Percentiles rank a stretch among this genome's conserved stretches.
Conservation (phyloP, 2,329 filamentous ascomycete species). For the Neonectria neomacrospora region DNA sequence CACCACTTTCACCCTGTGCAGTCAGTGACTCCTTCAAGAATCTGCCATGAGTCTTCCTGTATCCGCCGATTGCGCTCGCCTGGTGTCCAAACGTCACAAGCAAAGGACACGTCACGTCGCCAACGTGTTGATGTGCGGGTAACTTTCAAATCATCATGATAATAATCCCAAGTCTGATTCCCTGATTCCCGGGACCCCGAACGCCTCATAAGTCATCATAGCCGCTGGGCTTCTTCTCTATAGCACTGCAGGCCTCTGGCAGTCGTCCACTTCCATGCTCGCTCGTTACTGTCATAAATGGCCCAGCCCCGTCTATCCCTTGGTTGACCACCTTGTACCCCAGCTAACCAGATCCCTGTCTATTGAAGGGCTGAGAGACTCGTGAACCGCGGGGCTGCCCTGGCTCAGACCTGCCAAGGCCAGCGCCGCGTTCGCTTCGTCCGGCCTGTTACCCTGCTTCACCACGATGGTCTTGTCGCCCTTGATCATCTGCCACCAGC, state of each 20-base stretch:
- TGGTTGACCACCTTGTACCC: constrained; percentile 30
- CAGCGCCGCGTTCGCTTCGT: constrained; percentile 40
- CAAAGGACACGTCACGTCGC: not conserved
- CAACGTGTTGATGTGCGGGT: not conserved
- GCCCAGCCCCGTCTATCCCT: constrained; percentile 17
- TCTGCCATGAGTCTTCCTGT: not conserved
- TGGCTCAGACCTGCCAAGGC: constrained; percentile 40
- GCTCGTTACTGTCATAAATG: constrained; percentile 28
- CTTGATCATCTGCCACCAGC: constrained; percentile 23
- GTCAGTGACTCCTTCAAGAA: not conserved
- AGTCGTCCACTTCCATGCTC: constrained; percentile 10
- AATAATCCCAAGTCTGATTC: constrained; percentile 2
- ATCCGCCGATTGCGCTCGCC: not conserved
- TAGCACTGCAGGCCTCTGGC: not conserved
- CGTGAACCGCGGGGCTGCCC: constrained; percentile 28
- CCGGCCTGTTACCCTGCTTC: constrained; percentile 27
- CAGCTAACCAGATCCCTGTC: constrained; percentile 32
- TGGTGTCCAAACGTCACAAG: not conserved
- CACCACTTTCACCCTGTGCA: not conserved
- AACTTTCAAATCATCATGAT: not conserved
- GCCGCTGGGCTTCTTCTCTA: constrained; percentile 6
- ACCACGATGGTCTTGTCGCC: constrained; percentile 25
- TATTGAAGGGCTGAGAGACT: constrained; percentile 12
- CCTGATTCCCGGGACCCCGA: constrained; percentile 22
- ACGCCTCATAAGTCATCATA: constrained; percentile 39